Percentiles rank a stretch among this genome's conserved stretches.
Conservation (phyloP, 2,329 filamentous ascomycete species). For the Colletotrichum sp. region DNA sequence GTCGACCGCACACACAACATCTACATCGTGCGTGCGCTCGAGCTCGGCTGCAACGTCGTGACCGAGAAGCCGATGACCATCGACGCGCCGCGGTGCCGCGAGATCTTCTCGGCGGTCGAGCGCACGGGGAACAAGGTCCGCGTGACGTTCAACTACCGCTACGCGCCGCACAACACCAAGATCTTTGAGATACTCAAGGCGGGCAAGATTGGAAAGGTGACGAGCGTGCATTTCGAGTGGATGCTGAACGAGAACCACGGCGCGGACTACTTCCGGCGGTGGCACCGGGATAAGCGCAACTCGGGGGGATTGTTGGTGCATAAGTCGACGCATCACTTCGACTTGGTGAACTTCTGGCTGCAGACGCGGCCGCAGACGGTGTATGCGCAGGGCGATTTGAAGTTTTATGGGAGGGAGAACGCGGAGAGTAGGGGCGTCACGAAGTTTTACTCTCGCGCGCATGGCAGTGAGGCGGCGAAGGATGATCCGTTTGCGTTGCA, state of each 20-base stretch:
- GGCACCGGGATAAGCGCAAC: constrained; percentile 55
- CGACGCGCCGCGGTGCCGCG: constrained; percentile 53
- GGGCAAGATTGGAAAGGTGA: constrained; percentile 49
- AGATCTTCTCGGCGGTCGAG: constrained; percentile 60
- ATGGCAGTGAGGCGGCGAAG: constrained; percentile 54
- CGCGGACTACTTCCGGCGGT: constrained; percentile 54
- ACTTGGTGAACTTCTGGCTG: constrained; percentile 58
- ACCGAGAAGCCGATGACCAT: constrained; percentile 60
- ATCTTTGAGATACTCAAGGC: constrained; percentile 47
- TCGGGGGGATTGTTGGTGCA: constrained; percentile 53
- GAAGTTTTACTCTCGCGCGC: constrained; percentile 54
- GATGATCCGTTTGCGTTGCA: constrained; percentile 65
- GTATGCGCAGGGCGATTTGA: constrained; percentile 49
- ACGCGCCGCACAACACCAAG: constrained; percentile 57
- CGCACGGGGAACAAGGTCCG: constrained; percentile 46
- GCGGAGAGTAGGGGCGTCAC: constrained; percentile 51
- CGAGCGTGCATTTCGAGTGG: constrained; percentile 56
- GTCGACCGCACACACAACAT: constrained; percentile 66
- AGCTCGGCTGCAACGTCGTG: constrained; percentile 53
- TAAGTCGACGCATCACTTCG: constrained; percentile 57
- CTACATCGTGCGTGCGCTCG: constrained; percentile 64
- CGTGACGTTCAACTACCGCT: constrained; percentile 57
- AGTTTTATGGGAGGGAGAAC: constrained; percentile 56
- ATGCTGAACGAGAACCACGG: constrained; percentile 54
- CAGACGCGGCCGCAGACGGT: constrained; percentile 46